Evolutionary conservation across 1,284 basidiomycete genomes (phyloP).

Genomic region (Tylopilus orsonianus): DNA sequence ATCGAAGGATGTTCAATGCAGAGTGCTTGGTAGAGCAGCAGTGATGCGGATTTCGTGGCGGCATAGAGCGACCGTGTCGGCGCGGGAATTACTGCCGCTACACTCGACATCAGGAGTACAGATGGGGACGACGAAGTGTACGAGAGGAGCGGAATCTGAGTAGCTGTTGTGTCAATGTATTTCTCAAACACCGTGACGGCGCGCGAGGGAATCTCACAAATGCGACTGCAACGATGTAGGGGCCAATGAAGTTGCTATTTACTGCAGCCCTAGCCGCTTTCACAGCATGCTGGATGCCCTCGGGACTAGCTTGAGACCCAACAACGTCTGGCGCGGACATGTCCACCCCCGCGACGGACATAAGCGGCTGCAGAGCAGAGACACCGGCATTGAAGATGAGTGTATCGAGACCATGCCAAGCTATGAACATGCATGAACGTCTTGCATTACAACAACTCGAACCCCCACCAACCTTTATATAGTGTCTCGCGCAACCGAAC

Average conservation of each 20-base stretch:
- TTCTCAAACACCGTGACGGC: neutral
- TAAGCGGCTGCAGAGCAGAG: conserved; percentile 76
- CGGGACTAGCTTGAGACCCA: conserved; percentile 40
- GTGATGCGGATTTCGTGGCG: conserved; percentile 80
- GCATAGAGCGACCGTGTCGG: conserved; percentile 86
- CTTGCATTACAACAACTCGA: neutral
- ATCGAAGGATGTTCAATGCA: conserved; percentile 76
- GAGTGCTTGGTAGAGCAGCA: conserved; percentile 76
- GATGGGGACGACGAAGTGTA: conserved; percentile 70
- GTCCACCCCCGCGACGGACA: conserved; percentile 69
- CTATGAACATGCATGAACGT: conserved; percentile 39
- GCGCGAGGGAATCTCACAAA: conserved; percentile 53
- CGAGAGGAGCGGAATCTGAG: conserved; percentile 76
- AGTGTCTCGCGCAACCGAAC: conserved; percentile 57
- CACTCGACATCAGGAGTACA: conserved; percentile 77
- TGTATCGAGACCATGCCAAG: conserved; percentile 83
- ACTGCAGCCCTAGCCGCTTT: conserved; percentile 55
- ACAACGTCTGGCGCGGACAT: conserved; percentile 35
- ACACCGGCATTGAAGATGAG: conserved; percentile 85
- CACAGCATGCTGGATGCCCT: conserved; percentile 53
- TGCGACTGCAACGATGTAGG: conserved; percentile 60
- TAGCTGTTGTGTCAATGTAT: neutral
- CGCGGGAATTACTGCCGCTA: conserved; percentile 80
- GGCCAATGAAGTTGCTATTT: conserved; percentile 65
- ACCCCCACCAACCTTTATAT: conserved; percentile 46